Base-by-base conservation (phyloP, 75 land plant species). In the Sequoia sempervirens region DNA sequence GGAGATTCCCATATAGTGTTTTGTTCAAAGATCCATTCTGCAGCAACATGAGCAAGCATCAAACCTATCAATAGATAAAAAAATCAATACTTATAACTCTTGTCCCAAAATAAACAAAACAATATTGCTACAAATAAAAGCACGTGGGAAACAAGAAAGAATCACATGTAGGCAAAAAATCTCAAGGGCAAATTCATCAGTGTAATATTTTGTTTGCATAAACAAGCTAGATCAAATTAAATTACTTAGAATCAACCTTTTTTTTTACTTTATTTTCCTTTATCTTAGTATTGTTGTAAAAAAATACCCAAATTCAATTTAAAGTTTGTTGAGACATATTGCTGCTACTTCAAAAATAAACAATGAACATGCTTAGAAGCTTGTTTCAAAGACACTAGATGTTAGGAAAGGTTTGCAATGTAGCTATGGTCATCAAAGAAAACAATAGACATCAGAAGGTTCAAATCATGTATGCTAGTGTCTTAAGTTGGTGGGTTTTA, bases 1-100 rank as follows among this genome's bases (percentile, higher is more conserved):
- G 89, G 80, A 92, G 72, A 58, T 89, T 86, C 50, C 88, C 90
- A 86, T 79, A 89, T 26, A 93, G 81, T 50, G 82, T 46, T 40
- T 89, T 87, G 23, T 84, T 89, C 47, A 84, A 79, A 34, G 85
- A 85, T 56, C 89, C 91, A 66, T 69, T 76, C 56, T 92, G 80
- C 43, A 20, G 20, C 78, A 38, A 75, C 90, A 87, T 89, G 85
- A 82, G 86, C 82, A 86, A 47, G 20, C 34, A 12, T 17, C 30
- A 20, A 40, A 34, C 15, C 36, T 14, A 40, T 52, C 26, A 13
- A 36, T 84, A 52, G 23, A 41, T 81, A 28, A 23, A 68, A 81
- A 76, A 7, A 5, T 23, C 28, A n/a, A 26, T 18, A 9, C 43
- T 26, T 43, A 12, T 11, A 76, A 20, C 28, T 43, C 11, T 75